Evolutionary conservation across 371 early-diverging fungal species (phyloP).

Genomic region (Zancudomyces culisetae): DNA sequence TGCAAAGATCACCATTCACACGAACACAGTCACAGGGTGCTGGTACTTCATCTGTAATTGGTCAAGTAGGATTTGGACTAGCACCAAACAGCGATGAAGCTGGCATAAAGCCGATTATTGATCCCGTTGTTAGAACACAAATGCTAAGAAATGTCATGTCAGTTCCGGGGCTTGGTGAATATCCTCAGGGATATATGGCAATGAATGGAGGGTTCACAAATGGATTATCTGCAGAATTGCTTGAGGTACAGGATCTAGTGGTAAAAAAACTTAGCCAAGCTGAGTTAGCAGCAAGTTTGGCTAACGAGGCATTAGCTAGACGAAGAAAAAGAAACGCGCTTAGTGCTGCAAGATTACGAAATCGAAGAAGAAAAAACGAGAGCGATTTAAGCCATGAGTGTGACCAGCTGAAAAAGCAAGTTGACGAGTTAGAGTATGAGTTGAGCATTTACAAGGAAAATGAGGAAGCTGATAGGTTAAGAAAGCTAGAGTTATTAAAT

Average conservation of each 20-base stretch:
- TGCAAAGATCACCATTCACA: too few relatives aligned
- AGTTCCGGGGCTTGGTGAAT: neutral
- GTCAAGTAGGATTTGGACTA: too few relatives aligned
- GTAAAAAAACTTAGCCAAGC: neutral
- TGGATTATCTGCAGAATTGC: too few relatives aligned
- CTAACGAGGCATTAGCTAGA: conserved; percentile 15
- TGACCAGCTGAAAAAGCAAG: conserved; percentile 9
- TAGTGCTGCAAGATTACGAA: conserved; percentile 21
- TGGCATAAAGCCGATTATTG: neutral
- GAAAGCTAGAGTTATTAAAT: too few relatives aligned
- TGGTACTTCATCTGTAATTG: too few relatives aligned
- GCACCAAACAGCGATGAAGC: neutral
- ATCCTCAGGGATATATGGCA: neutral
- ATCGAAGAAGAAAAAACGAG: conserved; percentile 17
- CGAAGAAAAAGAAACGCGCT: conserved; percentile 20
- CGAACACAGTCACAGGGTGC: too few relatives aligned
- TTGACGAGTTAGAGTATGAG: conserved; percentile 11
- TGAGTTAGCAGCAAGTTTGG: neutral
- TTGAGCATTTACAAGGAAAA: conserved; percentile 10
- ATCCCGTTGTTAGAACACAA: neutral
- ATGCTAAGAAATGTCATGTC: neutral
- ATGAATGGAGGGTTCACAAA: neutral
- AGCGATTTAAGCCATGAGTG: conserved; percentile 11
- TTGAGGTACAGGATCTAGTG: too few relatives aligned
- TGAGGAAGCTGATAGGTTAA: too few relatives aligned